phyloP scores from a whole-genome alignment of 768 basidiomycete genomes.

The Serendipita sp. region DNA sequence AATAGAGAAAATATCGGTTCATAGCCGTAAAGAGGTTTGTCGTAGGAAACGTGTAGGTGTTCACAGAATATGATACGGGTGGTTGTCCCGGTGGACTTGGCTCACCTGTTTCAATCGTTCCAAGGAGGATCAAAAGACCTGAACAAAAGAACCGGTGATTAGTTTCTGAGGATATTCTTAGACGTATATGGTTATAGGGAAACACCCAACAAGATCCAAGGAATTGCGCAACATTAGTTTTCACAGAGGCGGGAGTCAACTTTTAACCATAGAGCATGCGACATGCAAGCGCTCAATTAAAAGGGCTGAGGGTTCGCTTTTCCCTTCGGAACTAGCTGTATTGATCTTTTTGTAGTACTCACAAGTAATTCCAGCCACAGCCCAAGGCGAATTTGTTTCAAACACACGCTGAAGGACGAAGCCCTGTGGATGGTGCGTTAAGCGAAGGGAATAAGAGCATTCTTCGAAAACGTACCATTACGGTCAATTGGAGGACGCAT shows the following conservation, averaged over 20 bases:
- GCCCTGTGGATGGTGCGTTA: neutral
- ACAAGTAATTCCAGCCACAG: constrained; percentile 58
- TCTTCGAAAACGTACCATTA: constrained; percentile 32
- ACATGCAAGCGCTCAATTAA: neutral
- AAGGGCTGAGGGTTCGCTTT: neutral
- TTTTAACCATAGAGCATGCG: neutral
- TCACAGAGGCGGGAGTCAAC: too few relatives aligned
- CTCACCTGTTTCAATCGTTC: constrained; percentile 60
- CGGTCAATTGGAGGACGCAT: constrained; percentile 60
- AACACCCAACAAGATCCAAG: neutral
- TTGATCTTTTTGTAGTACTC: constrained; percentile 18
- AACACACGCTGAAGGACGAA: constrained; percentile 56
- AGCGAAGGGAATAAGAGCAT: neutral
- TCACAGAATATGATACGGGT: too few relatives aligned
- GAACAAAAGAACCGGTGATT: neutral
- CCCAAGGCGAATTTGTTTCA: constrained; percentile 55
- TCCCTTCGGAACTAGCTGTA: neutral
- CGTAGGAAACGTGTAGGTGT: too few relatives aligned
- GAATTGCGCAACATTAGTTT: neutral
- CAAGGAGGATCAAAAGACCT: constrained; percentile 27
- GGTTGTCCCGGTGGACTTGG: constrained; percentile 5
- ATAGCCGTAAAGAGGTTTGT: too few relatives aligned
- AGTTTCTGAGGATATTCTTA: constrained; percentile 33
- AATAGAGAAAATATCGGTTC: too few relatives aligned
- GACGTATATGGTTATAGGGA: constrained; percentile 21